A percentile compares a stretch with the other conserved stretches of the same genome.
These are phyloP conservation scores for Leucosporidium creatinivorum DNA, from an alignment of 768 basidiomycete genomes.

Conservation along the genomic window DNA sequence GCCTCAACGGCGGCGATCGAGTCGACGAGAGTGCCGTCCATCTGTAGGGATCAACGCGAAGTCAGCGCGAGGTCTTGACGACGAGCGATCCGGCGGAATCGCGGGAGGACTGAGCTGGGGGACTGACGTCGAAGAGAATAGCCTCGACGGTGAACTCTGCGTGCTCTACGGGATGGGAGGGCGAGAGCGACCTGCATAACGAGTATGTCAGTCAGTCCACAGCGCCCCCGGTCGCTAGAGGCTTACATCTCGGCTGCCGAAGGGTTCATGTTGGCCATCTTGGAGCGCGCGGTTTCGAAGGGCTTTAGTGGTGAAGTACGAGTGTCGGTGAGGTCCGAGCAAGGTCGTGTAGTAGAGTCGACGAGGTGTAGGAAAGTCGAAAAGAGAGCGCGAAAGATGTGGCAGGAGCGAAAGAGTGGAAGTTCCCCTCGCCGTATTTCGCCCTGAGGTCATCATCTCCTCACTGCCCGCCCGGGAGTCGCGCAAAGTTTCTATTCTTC, in stretches of 20 bases:
- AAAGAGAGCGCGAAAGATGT: no score
- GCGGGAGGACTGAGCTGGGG: not conserved
- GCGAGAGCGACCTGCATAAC: constrained; percentile 1
- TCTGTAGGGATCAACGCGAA: not conserved
- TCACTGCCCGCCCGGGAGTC: no score
- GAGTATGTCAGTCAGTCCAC: not conserved
- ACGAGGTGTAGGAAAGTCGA: no score
- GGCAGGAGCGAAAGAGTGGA: no score
- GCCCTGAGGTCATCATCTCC: no score
- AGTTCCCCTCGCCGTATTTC: no score
- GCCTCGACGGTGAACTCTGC: constrained; percentile 11
- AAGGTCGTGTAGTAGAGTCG: not conserved
- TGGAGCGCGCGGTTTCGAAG: not conserved
- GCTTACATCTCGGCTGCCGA: not conserved
- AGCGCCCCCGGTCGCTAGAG: no score
- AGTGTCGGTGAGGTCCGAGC: not conserved
- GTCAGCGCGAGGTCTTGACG: not conserved
- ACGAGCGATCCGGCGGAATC: not conserved
- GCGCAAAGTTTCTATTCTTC: no score
- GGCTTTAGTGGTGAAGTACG: not conserved
- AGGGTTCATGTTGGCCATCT: not conserved
- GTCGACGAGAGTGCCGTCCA: constrained; percentile 55
- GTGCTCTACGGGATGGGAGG: constrained; percentile 22
- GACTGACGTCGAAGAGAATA: constrained; percentile 47
- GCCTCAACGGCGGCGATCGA: constrained; percentile 67